These are phyloP conservation scores for Protomyces gravidus DNA, from an alignment of 1,139 yeast genomes.

Conservation along the genomic window DNA sequence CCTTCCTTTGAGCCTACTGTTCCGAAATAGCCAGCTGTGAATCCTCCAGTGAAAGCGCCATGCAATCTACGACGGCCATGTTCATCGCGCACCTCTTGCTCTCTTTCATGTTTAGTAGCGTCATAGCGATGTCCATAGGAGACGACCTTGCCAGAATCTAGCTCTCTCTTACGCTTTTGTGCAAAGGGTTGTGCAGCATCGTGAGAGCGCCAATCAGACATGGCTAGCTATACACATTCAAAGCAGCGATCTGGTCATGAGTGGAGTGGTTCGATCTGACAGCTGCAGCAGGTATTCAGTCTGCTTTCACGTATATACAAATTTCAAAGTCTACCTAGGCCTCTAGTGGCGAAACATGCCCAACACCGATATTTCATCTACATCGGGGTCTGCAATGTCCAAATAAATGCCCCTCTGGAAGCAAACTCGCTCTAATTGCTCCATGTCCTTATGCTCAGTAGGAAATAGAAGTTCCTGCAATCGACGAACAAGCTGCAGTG, in stretches of 20 bases:
- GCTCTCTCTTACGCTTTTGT: slow-evolving; percentile 1
- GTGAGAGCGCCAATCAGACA: slow-evolving; percentile 1
- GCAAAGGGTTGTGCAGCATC: neutral
- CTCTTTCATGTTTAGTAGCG: slow-evolving; percentile 32
- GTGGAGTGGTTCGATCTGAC: no score
- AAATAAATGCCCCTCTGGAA: neutral
- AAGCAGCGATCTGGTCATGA: neutral
- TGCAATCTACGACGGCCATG: slow-evolving; percentile 38
- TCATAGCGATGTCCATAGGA: neutral
- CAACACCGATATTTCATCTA: neutral
- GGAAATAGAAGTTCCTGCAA: neutral
- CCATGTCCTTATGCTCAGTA: neutral
- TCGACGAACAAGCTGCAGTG: neutral
- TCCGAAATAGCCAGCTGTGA: slow-evolving; percentile 41
- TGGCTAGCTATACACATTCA: neutral
- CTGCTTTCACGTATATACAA: neutral
- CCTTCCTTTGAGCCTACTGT: slow-evolving; percentile 42
- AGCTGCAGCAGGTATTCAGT: neutral
- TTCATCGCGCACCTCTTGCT: slow-evolving; percentile 36
- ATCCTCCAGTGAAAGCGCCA: slow-evolving; percentile 43
- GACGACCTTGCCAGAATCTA: neutral
- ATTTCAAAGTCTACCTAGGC: neutral
- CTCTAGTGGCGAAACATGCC: neutral
- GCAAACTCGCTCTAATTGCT: neutral
- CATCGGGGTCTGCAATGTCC: neutral